phyloP scores from a whole-genome alignment of 345 rosid species.

The sweet orange (Citrus sinensis) region DVS_A1.0 CM039164.1:22751001-22751500 shows the following conservation, averaged over 20 bases:
- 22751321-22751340: slow-evolving; percentile 39
- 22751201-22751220: slow-evolving; percentile 21
- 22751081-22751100: slow-evolving; percentile 77
- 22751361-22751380: slow-evolving; percentile 32
- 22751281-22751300: slow-evolving; percentile 64
- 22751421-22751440: slow-evolving; percentile 30
- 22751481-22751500: slow-evolving; percentile 49
- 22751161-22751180: slow-evolving; percentile 33
- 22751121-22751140: slow-evolving; percentile 66
- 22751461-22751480: slow-evolving; percentile 43
- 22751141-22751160: slow-evolving; percentile 36
- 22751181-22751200: slow-evolving; percentile 24
- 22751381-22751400: slow-evolving; percentile 32
- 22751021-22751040: slow-evolving; percentile 36
- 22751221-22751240: slow-evolving; percentile 41
- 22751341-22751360: slow-evolving; percentile 55
- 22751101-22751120: slow-evolving; percentile 90
- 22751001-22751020: slow-evolving; percentile 39
- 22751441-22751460: slow-evolving; percentile 44
- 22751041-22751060: slow-evolving; percentile 39
- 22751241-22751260: slow-evolving; percentile 70
- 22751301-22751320: slow-evolving; percentile 25
- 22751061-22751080: slow-evolving; percentile 62
- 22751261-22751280: slow-evolving; percentile 76
- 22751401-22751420: slow-evolving; percentile 35